Percentiles rank a stretch among this genome's conserved stretches.
phyloP scores from a whole-genome alignment of 495 filamentous ascomycete species.

The Aspergillus hancockii region DNA sequence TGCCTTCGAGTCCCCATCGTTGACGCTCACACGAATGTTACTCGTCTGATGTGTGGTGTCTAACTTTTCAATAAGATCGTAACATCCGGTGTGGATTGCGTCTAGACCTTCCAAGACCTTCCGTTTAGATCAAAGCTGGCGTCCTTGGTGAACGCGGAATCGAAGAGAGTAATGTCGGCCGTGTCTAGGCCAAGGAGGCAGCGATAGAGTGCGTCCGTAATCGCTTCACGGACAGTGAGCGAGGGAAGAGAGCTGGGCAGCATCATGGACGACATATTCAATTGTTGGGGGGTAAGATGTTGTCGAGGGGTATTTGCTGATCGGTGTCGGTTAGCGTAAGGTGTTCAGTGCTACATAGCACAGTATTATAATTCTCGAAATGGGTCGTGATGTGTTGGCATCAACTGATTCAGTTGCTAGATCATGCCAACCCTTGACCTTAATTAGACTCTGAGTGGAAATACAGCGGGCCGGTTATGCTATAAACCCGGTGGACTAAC shows the following conservation, averaged over 20 bases:
- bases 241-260: background rate
- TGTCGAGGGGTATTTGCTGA: too few relatives aligned
- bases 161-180: slow-evolving; percentile 25
- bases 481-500: too few relatives aligned
- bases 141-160: slow-evolving; percentile 25
- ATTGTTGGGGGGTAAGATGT: too few relatives aligned
- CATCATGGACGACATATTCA: too few relatives aligned
- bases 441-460: too few relatives aligned
- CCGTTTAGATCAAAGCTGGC: slow-evolving; percentile 25
- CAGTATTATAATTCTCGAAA: too few relatives aligned
- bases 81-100: slow-evolving; percentile 19
- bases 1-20: slow-evolving; percentile 22
- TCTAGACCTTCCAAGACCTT: slow-evolving; percentile 17
- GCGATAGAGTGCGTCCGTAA: slow-evolving; percentile 35
- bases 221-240: slow-evolving; percentile 25
- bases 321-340: too few relatives aligned
- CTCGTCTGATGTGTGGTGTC: slow-evolving; percentile 36
- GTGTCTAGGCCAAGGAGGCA: slow-evolving; percentile 29
- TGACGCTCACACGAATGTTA: slow-evolving; percentile 31
- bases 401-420: too few relatives aligned
- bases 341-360: too few relatives aligned
- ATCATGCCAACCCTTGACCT: too few relatives aligned
- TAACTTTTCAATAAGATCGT: slow-evolving; percentile 23
- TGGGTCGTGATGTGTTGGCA: too few relatives aligned
- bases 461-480: too few relatives aligned